Base-by-base conservation (phyloP, 2,329 filamentous ascomycete species). In the Cladophialophora immunda region DNA sequence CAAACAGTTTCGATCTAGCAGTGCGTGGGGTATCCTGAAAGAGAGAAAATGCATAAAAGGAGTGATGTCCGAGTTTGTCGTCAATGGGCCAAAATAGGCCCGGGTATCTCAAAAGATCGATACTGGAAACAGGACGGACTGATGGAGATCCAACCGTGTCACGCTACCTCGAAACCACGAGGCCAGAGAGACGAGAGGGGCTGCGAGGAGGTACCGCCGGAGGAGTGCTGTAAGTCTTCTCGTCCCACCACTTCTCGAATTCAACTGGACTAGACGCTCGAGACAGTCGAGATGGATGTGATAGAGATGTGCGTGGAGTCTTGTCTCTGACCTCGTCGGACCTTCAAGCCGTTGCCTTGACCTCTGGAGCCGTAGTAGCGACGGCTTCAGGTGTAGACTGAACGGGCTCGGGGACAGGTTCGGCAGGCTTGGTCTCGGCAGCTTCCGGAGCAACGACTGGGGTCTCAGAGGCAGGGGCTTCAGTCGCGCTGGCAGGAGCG, bases 171-270 rank as follows among this genome's bases (percentile, higher is more conserved):
- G 58, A 70, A 68, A 64, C 58, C 50, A 65, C 68, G 72, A 73
- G 72, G 70, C 71, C 72, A 73, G 72, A 73, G 70, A 72, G 68
- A 70, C 71, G 72, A 72, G 71, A 70, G 70, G 72, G 70, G 68
- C 68, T 72, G 60, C 69, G 71, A 70, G 71, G 70, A 66, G 71
- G 68, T 53, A 61, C 58, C 58, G 69, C 58, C 47, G 71, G 61
- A 47, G 68, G 63, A 62, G 52, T 62, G 58, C 58, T 64, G 59
- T 67, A 71, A 53, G 54, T 70, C 62, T 72, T 70, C 66, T 71
- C 67, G 67, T 74, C 73, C 73, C 73, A 74, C 73, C 73, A 74
- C 68, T 74, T 74, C 73, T 74, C 73, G 70, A 73, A 72, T 68
- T 73, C 73, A 69, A 73, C 70, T 67, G 71, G 71, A 69, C 70